Base-by-base conservation (phyloP, 1,139 yeast genomes). In the Geotrichum klebahnii region DNA sequence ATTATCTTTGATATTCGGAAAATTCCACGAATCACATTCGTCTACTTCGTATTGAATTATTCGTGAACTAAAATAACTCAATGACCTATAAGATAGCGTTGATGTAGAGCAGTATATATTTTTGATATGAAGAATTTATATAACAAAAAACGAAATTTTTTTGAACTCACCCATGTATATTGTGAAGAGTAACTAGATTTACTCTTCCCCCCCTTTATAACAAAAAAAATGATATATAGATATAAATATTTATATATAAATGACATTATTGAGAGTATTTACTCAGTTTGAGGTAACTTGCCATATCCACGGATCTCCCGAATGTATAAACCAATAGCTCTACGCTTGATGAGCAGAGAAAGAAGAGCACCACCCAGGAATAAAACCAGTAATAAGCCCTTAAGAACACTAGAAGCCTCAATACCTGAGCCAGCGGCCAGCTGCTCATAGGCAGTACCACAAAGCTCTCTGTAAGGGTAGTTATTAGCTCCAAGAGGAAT, bases 371-470 rank as follows among this genome's bases (percentile, higher is more conserved):
- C 33, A 9, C 22, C 39, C 10, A 42, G 16, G 14, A 33, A 24
- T 23, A 17, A 10, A 2, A 42, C 14, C 20, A 42, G 32, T 22
- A 42, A 17, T 5, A 42, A 22, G 16, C 20, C 29, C 39, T 33
- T 42, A 39, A 10, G 16, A 8, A 12, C 34, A 10, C 24, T 23
- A 20, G 41, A 38, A 3, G 8, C 8, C 34, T 35, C 33, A 4
- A 42, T n/a, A 17, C 36, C 28, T 10, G 41, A 32, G n/a, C 51
- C 46, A 10, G 38, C 46, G 2, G 48, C 26, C 3, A 48, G 35
- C 32, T 48, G 51, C 40, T 48, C 51, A 28, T 48, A 48, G 16
- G 51, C 48, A 17, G 51, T 36, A 10, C 49, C 50, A 20, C 54
- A 52, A 12, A 47, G 35, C 32, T 45, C 52, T 16, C 46, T 36